phyloP scores from a whole-genome alignment of 2,329 filamentous ascomycete genomes.

The Neofusicoccum parvum region DNA sequence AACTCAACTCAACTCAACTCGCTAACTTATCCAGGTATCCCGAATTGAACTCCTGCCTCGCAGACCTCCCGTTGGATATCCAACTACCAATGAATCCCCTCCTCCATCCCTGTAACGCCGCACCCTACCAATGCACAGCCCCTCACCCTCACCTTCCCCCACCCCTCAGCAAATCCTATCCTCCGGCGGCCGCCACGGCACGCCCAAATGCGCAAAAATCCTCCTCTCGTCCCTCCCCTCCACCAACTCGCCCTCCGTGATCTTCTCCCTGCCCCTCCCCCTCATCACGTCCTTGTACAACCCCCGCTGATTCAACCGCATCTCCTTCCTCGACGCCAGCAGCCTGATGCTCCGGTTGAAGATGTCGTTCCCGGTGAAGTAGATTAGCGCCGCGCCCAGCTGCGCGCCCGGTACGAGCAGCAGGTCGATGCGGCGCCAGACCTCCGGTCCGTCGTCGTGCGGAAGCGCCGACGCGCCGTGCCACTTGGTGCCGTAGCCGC shows the following conservation, averaged over 20 bases:
- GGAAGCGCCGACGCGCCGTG: slow-evolving; percentile 81
- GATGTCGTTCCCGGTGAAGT: slow-evolving; percentile 94
- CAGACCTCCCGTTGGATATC: too few relatives aligned
- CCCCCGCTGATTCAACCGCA: slow-evolving; percentile 83
- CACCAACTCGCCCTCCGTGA: slow-evolving; percentile 69
- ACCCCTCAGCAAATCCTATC: slow-evolving; percentile 62
- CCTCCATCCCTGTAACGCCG: too few relatives aligned
- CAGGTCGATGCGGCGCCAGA: slow-evolving; percentile 84
- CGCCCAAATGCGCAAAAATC: slow-evolving; percentile 80
- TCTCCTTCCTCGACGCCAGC: slow-evolving; percentile 76
- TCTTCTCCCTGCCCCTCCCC: slow-evolving; percentile 58
- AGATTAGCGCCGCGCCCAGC: slow-evolving; percentile 83
- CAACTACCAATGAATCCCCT: too few relatives aligned
- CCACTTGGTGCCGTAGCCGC: slow-evolving; percentile 74
- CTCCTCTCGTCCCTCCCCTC: slow-evolving; percentile 74
- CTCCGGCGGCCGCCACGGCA: slow-evolving; percentile 79
- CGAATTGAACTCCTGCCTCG: too few relatives aligned
- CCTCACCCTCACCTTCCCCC: background rate
- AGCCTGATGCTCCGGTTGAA: slow-evolving; percentile 87
- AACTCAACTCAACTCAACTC: too few relatives aligned
- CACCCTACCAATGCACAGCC: background rate
- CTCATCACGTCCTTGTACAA: slow-evolving; percentile 72
- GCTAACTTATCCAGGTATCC: too few relatives aligned
- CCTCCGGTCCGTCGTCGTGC: too few relatives aligned
- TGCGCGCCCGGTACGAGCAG: slow-evolving; percentile 78